Evolutionary conservation across 371 early-diverging fungal genomes (phyloP).

Genomic region (Syncephalastrum contaminatum): DNA sequence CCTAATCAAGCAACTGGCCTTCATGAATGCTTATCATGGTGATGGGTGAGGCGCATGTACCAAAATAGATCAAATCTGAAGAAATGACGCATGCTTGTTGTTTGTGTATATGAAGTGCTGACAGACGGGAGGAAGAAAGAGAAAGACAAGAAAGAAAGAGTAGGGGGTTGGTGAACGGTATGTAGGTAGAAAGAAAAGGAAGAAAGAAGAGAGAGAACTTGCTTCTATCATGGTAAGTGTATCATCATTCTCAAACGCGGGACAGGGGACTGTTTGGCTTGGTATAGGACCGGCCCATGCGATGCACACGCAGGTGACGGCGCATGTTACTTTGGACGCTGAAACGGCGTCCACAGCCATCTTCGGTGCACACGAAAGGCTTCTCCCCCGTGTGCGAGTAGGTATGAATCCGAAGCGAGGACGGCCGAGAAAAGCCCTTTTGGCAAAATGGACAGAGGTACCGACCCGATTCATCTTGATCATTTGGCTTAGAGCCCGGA

Average conservation of each 20-base stretch:
- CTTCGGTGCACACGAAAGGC: conserved; percentile 54
- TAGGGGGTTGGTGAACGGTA: too few species aligned
- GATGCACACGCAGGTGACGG: conserved; percentile 54
- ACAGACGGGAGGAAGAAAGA: not conserved
- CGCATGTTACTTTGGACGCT: conserved; percentile 64
- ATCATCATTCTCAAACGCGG: too few species aligned
- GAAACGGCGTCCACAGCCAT: conserved; percentile 58
- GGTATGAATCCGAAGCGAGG: conserved; percentile 57
- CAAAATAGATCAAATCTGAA: conserved; percentile 7
- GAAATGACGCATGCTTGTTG: conserved; percentile 1
- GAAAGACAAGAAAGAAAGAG: not conserved
- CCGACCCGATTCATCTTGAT: conserved; percentile 10
- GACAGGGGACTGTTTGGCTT: conserved; percentile 14
- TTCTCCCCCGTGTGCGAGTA: conserved; percentile 69
- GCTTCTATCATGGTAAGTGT: too few species aligned
- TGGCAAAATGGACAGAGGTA: conserved; percentile 53
- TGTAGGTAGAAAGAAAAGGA: not conserved
- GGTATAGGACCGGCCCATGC: conserved; percentile 12
- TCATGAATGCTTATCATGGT: too few species aligned
- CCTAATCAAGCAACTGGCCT: too few species aligned
- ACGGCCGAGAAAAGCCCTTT: conserved; percentile 62
- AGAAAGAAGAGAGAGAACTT: not conserved
- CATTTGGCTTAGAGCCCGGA: conserved; percentile 3
- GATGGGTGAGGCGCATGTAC: too few species aligned
- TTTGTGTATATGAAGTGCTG: too few species aligned